phyloP scores from a whole-genome alignment of 2,329 filamentous ascomycete species.

The Lasiodiplodia theobromae region DNA sequence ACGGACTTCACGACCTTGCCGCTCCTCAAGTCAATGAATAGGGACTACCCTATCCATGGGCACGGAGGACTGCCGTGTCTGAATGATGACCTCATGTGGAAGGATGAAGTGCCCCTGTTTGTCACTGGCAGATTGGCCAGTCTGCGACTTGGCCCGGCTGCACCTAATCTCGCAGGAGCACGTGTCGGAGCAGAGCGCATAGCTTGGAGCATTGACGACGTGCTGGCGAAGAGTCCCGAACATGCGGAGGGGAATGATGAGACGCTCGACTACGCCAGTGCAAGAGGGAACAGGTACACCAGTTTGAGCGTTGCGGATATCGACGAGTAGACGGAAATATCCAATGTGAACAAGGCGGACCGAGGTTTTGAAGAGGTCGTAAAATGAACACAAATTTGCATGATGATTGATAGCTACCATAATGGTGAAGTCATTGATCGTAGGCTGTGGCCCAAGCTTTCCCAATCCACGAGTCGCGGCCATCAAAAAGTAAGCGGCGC shows the following conservation, averaged over 20 bases:
- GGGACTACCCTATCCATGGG: slow-evolving; percentile 66
- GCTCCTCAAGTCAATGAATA: slow-evolving; percentile 66
- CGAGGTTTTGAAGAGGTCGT: neutral
- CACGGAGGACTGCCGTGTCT: slow-evolving; percentile 74
- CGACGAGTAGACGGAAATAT: neutral
- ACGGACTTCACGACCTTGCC: slow-evolving; percentile 68
- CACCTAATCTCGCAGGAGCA: slow-evolving; percentile 76
- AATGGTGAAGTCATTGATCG: slow-evolving; percentile 45
- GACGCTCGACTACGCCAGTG: slow-evolving; percentile 12
- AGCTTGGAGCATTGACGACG: slow-evolving; percentile 72
- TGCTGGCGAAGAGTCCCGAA: slow-evolving; percentile 47
- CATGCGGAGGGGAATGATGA: slow-evolving; percentile 1
- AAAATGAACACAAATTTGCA: neutral
- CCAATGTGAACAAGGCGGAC: neutral
- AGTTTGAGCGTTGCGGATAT: slow-evolving; percentile 5
- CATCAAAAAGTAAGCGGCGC: slow-evolving; percentile 31
- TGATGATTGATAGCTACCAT: neutral
- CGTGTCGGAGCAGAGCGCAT: slow-evolving; percentile 76
- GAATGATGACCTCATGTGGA: slow-evolving; percentile 80
- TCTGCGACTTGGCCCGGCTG: slow-evolving; percentile 73
- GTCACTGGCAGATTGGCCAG: slow-evolving; percentile 72
- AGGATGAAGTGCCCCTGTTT: slow-evolving; percentile 74
- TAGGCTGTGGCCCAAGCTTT: slow-evolving; percentile 37
- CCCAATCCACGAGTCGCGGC: slow-evolving; percentile 39
- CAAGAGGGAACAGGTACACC: slow-evolving; percentile 14